These are phyloP conservation scores for Auriculariales sp. DNA, from an alignment of 768 basidiomycete genomes.

Conservation along the genomic window DNA sequence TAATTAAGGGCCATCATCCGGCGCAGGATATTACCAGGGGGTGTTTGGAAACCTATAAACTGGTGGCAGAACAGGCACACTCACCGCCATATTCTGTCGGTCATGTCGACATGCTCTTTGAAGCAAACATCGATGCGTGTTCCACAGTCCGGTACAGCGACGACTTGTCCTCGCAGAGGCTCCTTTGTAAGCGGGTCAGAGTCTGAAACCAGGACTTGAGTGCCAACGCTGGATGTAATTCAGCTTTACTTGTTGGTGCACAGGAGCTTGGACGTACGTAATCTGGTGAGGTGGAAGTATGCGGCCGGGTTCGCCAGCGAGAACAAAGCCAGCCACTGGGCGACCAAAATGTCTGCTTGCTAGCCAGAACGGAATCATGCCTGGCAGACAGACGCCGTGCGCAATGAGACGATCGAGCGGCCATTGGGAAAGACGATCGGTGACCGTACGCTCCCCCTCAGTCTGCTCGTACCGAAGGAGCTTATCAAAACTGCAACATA, in stretches of 20 bases:
- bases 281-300: constrained; percentile 52
- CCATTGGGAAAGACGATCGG: constrained; percentile 57
- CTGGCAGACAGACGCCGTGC: constrained; percentile 64
- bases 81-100: constrained; percentile 35
- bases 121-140: constrained; percentile 49
- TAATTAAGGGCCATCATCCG: not conserved
- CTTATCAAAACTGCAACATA: constrained; percentile 28
- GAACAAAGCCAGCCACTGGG: constrained; percentile 48
- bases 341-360: constrained; percentile 47
- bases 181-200: constrained; percentile 45
- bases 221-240: constrained; percentile 38
- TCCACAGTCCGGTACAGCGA: constrained; percentile 23
- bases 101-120: constrained; percentile 25
- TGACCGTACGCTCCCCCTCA: constrained; percentile 43
- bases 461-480: constrained; percentile 43
- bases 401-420: constrained; percentile 37
- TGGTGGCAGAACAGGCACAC: not conserved
- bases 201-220: constrained; percentile 48
- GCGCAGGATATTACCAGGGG: not conserved
- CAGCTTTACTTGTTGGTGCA: not conserved
- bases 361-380: constrained; percentile 53
- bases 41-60: not conserved
- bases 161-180: constrained; percentile 39
- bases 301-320: constrained; percentile 39
- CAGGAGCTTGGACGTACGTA: constrained; percentile 31